Evolutionary conservation across 2,329 filamentous ascomycete species (phyloP).

Genomic region (Scedosporium apiospermum): DNA sequence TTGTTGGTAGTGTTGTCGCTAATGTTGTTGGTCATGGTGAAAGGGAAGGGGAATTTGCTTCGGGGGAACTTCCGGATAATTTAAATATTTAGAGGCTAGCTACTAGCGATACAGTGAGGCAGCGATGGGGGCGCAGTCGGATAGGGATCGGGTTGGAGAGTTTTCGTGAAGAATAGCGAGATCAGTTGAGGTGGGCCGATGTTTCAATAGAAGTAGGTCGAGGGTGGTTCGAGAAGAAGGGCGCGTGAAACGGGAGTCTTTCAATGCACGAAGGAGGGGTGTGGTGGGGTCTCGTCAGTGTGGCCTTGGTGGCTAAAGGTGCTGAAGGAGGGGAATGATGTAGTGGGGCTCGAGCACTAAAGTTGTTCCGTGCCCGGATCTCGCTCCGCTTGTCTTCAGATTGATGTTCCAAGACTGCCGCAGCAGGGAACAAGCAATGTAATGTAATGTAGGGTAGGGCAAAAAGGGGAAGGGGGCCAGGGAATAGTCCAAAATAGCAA

Average conservation of each 20-base stretch:
- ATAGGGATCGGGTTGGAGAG: not conserved
- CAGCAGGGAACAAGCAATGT: no score
- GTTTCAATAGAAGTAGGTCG: not conserved
- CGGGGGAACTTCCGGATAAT: no score
- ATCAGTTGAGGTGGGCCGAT: conserved; percentile 6
- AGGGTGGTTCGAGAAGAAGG: conserved; percentile 6
- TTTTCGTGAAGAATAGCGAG: not conserved
- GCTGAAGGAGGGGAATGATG: not conserved
- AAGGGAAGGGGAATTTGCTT: not conserved
- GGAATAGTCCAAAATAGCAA: not conserved
- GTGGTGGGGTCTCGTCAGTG: not conserved
- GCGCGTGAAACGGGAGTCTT: conserved; percentile 5
- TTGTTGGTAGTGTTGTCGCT: conserved; percentile 7
- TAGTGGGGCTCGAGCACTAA: not conserved
- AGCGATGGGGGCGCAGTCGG: not conserved
- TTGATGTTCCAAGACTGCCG: not conserved
- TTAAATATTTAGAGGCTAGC: not conserved
- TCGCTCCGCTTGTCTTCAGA: not conserved
- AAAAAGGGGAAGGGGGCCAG: not conserved
- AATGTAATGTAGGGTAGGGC: not conserved
- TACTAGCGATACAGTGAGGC: not conserved
- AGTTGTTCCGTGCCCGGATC: not conserved
- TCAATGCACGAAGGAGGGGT: not conserved
- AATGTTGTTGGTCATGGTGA: conserved; percentile 6
- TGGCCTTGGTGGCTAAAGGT: not conserved